Percentiles rank a stretch among this genome's conserved stretches.
These are phyloP conservation scores for Termitomyces titanicus DNA, from an alignment of 768 basidiomycete species.

Conservation along the genomic window DNA sequence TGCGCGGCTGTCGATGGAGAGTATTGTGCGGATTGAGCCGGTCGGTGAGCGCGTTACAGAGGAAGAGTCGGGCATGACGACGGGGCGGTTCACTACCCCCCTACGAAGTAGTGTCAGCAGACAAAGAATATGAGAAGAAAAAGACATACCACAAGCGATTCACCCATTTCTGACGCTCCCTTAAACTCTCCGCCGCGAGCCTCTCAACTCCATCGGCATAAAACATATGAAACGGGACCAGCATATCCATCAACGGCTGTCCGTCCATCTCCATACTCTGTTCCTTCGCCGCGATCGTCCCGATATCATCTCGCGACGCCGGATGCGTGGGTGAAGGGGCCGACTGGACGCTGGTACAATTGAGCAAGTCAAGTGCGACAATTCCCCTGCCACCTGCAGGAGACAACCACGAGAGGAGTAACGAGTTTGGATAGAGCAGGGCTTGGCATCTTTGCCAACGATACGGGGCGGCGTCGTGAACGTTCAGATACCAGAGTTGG, in stretches of 20 bases:
- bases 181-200: constrained; percentile 81
- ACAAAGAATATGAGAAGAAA: constrained; percentile 1
- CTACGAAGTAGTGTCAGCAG: constrained; percentile 31
- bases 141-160: constrained; percentile 78
- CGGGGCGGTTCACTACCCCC: constrained; percentile 71
- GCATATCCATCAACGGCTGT: constrained; percentile 57
- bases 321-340: constrained; percentile 82
- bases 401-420: constrained; percentile 85
- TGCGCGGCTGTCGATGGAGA: constrained; percentile 45
- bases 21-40: constrained; percentile 66
- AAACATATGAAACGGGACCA: constrained; percentile 89
- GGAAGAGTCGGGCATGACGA: constrained; percentile 41
- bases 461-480: constrained; percentile 77
- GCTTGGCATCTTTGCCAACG: constrained; percentile 82
- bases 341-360: constrained; percentile 82
- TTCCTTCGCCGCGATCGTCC: constrained; percentile 72
- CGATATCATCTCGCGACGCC: constrained; percentile 79
- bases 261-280: constrained; percentile 49
- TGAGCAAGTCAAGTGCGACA: constrained; percentile 81
- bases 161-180: constrained; percentile 89
- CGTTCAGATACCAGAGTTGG: constrained; percentile 88
- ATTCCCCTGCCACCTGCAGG: constrained; percentile 80
- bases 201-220: constrained; percentile 90
- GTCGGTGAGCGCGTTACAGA: constrained; percentile 49
- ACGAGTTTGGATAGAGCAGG: constrained; percentile 76